Conservation (phyloP, 768 basidiomycete species). For the Fomitopsis pulvina region DNA sequence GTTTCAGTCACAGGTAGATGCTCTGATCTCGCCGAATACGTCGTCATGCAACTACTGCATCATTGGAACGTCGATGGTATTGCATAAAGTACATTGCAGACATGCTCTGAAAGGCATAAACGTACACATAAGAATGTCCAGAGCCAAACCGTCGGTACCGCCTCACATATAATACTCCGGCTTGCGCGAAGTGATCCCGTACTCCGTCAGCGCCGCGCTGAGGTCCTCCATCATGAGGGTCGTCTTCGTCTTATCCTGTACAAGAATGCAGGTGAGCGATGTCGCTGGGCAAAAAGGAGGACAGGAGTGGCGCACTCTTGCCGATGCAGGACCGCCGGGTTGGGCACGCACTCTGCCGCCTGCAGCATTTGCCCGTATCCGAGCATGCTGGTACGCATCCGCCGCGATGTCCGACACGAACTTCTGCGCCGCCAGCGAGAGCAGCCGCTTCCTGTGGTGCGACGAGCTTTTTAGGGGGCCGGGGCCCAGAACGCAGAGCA, state of each 20-base stretch:
- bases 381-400: constrained; percentile 96
- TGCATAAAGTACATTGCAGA: background rate
- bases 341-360: constrained; percentile 64
- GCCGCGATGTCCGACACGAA: constrained; percentile 95
- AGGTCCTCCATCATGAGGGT: constrained; percentile 97
- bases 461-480: background rate
- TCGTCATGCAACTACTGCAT: no score
- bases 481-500: background rate
- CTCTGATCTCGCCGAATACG: no score
- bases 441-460: constrained; percentile 72
- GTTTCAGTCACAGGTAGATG: background rate
- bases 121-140: background rate
- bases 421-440: constrained; percentile 95
- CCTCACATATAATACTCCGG: constrained; percentile 84
- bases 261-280: background rate
- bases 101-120: background rate
- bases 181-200: constrained; percentile 90
- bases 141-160: background rate
- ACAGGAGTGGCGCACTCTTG: constrained; percentile 44
- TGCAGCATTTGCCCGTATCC: constrained; percentile 81
- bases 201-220: constrained; percentile 87
- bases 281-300: background rate
- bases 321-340: constrained; percentile 50
- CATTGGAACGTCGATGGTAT: no score
- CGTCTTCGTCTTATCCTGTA: constrained; percentile 84